These are phyloP conservation scores for Tetragonia tetragonoides DNA, from an alignment of 148 eudicot species.

Conservation along the genomic window DNA sequence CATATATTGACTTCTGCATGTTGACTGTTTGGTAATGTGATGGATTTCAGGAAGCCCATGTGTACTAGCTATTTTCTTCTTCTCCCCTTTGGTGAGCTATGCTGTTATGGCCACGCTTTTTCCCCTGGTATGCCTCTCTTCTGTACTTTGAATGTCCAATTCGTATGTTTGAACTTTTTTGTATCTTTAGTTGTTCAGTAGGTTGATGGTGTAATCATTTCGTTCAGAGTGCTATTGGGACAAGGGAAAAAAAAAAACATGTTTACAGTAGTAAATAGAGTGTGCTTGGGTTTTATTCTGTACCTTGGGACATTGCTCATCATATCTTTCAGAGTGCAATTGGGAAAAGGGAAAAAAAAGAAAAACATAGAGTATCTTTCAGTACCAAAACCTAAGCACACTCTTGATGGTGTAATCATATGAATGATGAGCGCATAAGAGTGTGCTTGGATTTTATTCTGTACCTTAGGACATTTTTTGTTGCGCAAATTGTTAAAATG, in stretches of 20 bases:
- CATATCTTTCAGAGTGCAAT: too few species aligned
- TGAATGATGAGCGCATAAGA: neutral
- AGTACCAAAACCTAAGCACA: too few species aligned
- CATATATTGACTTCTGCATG: neutral
- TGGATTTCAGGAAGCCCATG: slow-evolving; percentile 81
- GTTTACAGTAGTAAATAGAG: neutral
- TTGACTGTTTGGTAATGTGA: slow-evolving; percentile 11
- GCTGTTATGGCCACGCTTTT: slow-evolving; percentile 89
- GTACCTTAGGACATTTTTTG: too few species aligned
- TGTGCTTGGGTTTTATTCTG: neutral
- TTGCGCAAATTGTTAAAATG: too few species aligned
- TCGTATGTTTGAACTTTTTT: neutral
- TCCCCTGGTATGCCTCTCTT: slow-evolving; percentile 62
- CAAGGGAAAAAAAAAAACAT: too few species aligned
- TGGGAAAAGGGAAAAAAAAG: too few species aligned
- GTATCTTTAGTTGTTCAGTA: neutral
- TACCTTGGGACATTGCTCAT: too few species aligned
- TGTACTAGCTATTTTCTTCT: slow-evolving; percentile 73
- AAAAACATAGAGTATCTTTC: too few species aligned
- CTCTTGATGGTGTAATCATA: too few species aligned
- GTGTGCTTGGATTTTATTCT: neutral
- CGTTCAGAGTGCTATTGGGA: neutral
- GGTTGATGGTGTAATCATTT: neutral
- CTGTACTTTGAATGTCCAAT: neutral
- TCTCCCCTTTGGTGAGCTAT: slow-evolving; percentile 81